Conservation (phyloP, 768 basidiomycete species). For the Tylopilus subfusipes region DNA sequence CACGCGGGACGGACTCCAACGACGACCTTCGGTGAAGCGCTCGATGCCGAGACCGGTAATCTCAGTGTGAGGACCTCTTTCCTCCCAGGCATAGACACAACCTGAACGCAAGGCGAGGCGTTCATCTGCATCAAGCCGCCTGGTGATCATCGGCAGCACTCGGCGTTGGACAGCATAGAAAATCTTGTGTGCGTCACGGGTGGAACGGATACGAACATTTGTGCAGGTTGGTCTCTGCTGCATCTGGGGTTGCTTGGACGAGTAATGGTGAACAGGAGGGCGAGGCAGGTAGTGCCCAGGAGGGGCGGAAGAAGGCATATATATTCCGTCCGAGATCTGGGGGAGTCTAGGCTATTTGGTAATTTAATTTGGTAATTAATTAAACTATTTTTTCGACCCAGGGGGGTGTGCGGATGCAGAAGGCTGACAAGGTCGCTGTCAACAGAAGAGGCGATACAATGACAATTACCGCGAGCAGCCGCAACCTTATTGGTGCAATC, state of each 20-base stretch:
- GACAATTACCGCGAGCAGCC: conserved; percentile 27
- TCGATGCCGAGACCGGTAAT: conserved; percentile 80
- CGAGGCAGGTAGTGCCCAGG: neutral
- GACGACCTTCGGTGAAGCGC: conserved; percentile 78
- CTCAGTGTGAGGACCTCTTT: conserved; percentile 68
- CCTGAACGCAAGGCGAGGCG: conserved; percentile 48
- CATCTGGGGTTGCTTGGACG: conserved; percentile 32
- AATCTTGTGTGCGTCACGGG: conserved; percentile 75
- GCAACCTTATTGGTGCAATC: conserved; percentile 36
- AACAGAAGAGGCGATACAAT: conserved; percentile 19
- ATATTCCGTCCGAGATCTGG: conserved; percentile 34
- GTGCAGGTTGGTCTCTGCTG: conserved; percentile 68
- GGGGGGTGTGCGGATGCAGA: conserved; percentile 17
- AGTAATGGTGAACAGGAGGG: conserved; percentile 15
- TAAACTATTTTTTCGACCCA: conserved; percentile 32
- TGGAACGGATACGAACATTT: conserved; percentile 71
- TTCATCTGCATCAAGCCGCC: conserved; percentile 76
- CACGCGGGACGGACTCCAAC: conserved; percentile 81
- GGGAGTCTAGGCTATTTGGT: conserved; percentile 25
- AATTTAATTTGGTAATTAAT: conserved; percentile 37
- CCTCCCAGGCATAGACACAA: conserved; percentile 65
- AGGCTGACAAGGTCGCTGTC: conserved; percentile 23
- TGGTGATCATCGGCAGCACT: conserved; percentile 66
- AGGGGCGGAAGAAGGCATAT: conserved; percentile 25
- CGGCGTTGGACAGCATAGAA: conserved; percentile 68